These are phyloP conservation scores for Monotropa hypopitys DNA, from an alignment of 179 eudicot species.

Conservation along the genomic window DNA sequence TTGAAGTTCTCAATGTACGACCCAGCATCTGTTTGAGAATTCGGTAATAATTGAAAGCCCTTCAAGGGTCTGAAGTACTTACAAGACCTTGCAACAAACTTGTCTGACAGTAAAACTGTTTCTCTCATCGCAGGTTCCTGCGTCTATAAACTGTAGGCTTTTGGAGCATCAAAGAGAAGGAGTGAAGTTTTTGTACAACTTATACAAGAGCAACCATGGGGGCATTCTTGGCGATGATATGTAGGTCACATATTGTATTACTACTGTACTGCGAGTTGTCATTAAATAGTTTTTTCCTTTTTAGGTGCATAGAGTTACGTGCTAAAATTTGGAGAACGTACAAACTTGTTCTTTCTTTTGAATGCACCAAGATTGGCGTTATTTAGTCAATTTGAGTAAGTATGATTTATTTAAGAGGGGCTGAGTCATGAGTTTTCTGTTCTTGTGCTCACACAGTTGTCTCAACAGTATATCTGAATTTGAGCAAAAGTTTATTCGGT, in stretches of 20 bases:
- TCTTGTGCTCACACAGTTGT: neutral
- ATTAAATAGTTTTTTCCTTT: neutral
- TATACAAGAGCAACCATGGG: conserved; percentile 83
- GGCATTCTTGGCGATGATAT: conserved; percentile 98
- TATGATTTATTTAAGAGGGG: neutral
- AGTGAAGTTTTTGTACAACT: conserved; percentile 59
- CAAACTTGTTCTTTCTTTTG: neutral
- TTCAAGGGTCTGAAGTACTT: neutral
- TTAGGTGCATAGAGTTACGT: neutral
- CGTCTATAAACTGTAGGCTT: conserved; percentile 87
- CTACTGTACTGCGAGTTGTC: neutral
- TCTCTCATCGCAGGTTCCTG: conserved; percentile 52
- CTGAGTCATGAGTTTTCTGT: neutral
- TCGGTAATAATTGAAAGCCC: neutral
- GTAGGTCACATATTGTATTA: conserved; percentile 33
- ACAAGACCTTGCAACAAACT: neutral
- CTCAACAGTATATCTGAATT: neutral
- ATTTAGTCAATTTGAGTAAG: neutral
- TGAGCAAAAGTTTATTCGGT: neutral
- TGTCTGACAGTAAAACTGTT: neutral
- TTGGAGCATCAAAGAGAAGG: conserved; percentile 82
- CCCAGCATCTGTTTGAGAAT: neutral
- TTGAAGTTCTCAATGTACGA: neutral
- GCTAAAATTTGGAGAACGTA: neutral
- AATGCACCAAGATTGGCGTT: neutral